Conservation (phyloP, 1,139 yeast species). For the Diutina ranongensis region DNA sequence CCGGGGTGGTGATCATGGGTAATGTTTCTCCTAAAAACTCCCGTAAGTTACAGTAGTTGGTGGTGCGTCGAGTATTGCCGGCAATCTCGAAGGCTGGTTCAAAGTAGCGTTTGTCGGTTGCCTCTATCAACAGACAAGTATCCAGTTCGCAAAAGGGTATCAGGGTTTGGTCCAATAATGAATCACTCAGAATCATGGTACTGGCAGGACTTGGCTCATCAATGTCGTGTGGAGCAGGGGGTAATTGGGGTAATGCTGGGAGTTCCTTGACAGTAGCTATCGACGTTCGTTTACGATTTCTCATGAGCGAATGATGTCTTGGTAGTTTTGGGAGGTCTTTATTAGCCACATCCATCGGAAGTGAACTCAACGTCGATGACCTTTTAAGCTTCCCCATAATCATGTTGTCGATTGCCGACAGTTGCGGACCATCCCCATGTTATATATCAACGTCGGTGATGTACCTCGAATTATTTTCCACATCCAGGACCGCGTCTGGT, state of each 20-base stretch:
- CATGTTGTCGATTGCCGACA: neutral
- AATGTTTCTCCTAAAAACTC: neutral
- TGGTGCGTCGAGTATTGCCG: slow-evolving; percentile 3
- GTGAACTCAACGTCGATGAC: neutral
- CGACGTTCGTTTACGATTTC: neutral
- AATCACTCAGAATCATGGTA: neutral
- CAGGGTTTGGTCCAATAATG: slow-evolving; percentile 1
- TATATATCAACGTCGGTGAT: too few relatives aligned
- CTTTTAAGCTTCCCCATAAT: neutral
- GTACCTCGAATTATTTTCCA: too few relatives aligned
- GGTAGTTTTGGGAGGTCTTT: neutral
- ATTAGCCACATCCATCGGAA: neutral
- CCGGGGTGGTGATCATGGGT: neutral
- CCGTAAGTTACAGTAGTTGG: neutral
- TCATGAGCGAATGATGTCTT: neutral
- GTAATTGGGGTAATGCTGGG: neutral
- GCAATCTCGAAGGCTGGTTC: neutral
- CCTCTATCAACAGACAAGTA: neutral
- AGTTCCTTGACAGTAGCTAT: neutral
- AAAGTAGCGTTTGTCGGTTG: neutral
- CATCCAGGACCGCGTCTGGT: too few relatives aligned
- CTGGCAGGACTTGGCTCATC: neutral
- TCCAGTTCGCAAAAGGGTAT: neutral
- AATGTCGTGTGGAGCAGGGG: neutral
- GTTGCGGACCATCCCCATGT: too few relatives aligned